Base-by-base conservation (phyloP, 495 filamentous ascomycete species). In the Penicillium taxi region DNA sequence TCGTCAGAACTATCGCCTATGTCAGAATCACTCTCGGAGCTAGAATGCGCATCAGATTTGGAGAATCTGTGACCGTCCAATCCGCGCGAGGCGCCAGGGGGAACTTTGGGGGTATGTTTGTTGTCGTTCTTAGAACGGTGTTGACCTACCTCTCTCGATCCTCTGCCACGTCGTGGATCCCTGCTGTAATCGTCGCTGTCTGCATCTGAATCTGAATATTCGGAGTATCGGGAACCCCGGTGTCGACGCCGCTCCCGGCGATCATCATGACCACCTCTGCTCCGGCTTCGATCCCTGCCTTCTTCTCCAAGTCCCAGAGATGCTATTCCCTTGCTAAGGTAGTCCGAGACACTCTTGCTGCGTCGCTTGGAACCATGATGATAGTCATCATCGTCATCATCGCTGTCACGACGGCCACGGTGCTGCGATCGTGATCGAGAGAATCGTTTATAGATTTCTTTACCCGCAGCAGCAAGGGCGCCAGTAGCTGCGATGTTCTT, bases 1-100 rank as follows among this genome's bases (percentile, higher is more conserved):
- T 94, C 84, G 50, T 86, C 84, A 48, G 81, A 79, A 59, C 81
- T 86, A 54, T 78, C 76, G 44, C 79, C 81, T 40, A 80, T 61
- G 69, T 77, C 73, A 56, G 71, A 74, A 55, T 76, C 74, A 47
- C 70, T 73, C 46, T 68, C 63, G 9, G 48, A 52, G 31, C 37
- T 40, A 9, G 35, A 44, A 25, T 4, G 9, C n/a, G 29, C 8
- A 4, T 11, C 9, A 7, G 22, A 24, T 6, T 24, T 24, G 22
- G 22, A 11, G 11, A 11, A 24, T 11, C 22, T 24, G 22, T 6
- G 6, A 11, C 22, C 22, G 11, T 24, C 11, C 23, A 33, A 25
- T 27, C 42, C 32, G 20, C 6, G 22, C 22, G 22, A 32, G 31
- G 64, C 70, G 32, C 51, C n/a, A n/a, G n/a, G n/a, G n/a, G 37